These are phyloP conservation scores for Leptographium procerum DNA, from an alignment of 2,329 filamentous ascomycete genomes.

Conservation along the genomic window DNA sequence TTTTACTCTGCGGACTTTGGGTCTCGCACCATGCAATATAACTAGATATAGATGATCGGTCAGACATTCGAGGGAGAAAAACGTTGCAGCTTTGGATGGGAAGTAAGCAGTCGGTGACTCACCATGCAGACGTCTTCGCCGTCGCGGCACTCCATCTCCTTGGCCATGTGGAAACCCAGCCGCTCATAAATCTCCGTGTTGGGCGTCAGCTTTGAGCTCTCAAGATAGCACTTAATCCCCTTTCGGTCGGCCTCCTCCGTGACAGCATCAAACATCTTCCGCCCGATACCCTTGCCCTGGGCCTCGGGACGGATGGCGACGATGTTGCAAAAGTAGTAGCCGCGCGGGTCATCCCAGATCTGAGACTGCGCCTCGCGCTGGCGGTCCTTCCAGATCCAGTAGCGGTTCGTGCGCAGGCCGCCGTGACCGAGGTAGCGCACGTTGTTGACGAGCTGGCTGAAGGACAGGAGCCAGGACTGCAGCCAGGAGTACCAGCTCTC, in stretches of 20 bases:
- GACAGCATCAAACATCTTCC: neutral
- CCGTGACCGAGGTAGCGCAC: neutral
- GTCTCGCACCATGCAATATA: neutral
- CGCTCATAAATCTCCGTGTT: neutral
- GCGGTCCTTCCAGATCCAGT: neutral
- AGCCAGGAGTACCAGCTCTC: neutral
- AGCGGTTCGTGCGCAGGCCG: neutral
- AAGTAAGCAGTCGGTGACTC: too few relatives aligned
- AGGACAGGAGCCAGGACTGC: neutral
- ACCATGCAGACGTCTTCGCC: neutral
- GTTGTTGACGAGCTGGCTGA: neutral
- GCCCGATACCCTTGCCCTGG: neutral
- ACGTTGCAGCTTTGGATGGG: too few relatives aligned
- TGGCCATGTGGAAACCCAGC: neutral
- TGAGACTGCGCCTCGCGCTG: neutral
- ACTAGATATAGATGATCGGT: neutral
- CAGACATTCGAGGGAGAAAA: too few relatives aligned
- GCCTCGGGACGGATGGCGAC: neutral
- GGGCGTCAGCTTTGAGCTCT: neutral
- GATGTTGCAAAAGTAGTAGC: slow-evolving; percentile 1
- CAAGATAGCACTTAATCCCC: neutral
- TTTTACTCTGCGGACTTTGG: neutral
- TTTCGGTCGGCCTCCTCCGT: neutral
- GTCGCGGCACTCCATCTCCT: neutral
- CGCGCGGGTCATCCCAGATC: neutral